These are phyloP conservation scores for Phytopythium vexans DNA, from an alignment of 352 stramenopile genomes.

Conservation along the genomic window DNA sequence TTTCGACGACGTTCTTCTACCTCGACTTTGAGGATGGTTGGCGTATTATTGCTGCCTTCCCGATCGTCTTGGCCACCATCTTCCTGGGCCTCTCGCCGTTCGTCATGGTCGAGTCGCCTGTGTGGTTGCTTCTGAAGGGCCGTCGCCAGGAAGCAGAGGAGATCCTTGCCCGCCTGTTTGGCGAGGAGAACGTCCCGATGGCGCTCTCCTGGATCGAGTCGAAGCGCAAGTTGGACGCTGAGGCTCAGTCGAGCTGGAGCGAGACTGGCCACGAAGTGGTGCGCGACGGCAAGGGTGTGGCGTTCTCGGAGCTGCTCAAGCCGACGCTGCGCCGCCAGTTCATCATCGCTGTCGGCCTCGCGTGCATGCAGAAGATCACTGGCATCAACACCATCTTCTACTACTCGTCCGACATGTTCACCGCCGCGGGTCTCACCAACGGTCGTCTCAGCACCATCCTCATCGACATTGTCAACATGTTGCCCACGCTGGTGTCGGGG, in stretches of 20 bases:
- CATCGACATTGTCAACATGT: slow-evolving; percentile 36
- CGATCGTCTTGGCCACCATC: slow-evolving; percentile 37
- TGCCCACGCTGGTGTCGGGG: slow-evolving; percentile 27
- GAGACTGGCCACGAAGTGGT: slow-evolving; percentile 25
- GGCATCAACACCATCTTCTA: slow-evolving; percentile 57
- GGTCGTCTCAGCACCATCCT: slow-evolving; percentile 27
- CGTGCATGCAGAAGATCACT: slow-evolving; percentile 38
- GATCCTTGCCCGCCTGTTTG: slow-evolving; percentile 29
- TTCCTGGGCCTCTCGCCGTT: slow-evolving; percentile 43
- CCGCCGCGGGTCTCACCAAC: slow-evolving; percentile 26
- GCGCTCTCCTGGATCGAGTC: slow-evolving; percentile 37
- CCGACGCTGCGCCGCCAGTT: slow-evolving; percentile 25
- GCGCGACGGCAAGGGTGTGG: slow-evolving; percentile 22
- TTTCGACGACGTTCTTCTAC: slow-evolving; percentile 54
- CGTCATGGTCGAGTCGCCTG: slow-evolving; percentile 49
- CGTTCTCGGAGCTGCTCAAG: slow-evolving; percentile 24
- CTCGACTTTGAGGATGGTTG: slow-evolving; percentile 44
- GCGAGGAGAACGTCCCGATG: slow-evolving; percentile 28
- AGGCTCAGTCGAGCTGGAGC: slow-evolving; percentile 27
- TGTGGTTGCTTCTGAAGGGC: slow-evolving; percentile 45
- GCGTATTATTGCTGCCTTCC: slow-evolving; percentile 59
- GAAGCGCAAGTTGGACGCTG: slow-evolving; percentile 27
- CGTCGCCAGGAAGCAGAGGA: slow-evolving; percentile 24
- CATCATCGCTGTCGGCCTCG: slow-evolving; percentile 33
- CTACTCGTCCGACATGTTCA: slow-evolving; percentile 51